A percentile compares a stretch with the other conserved stretches of the same genome.
phyloP scores from a whole-genome alignment of 768 basidiomycete species.

The Rhizopogon sp. region DNA sequence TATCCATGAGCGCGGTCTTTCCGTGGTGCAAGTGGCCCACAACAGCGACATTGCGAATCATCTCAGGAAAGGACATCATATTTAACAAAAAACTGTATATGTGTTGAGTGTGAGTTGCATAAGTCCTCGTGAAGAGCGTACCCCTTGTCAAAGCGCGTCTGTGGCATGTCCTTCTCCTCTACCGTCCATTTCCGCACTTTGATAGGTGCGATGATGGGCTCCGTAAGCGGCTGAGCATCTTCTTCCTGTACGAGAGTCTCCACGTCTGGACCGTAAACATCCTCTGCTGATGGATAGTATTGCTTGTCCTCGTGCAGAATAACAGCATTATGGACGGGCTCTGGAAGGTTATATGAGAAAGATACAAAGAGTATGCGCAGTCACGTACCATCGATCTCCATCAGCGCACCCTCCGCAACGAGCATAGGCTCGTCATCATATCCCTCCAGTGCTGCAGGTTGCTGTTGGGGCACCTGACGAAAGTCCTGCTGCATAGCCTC shows the following conservation, averaged over 20 bases:
- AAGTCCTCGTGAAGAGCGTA: conserved; percentile 31
- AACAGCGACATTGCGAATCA: conserved; percentile 93
- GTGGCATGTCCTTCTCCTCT: conserved; percentile 93
- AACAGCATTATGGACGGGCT: conserved; percentile 76
- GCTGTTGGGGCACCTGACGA: conserved; percentile 29
- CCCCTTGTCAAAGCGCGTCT: conserved; percentile 98
- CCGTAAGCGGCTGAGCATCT: conserved; percentile 90
- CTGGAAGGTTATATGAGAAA: conserved; percentile 32
- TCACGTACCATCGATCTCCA: conserved; percentile 78
- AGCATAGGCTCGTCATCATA: conserved; percentile 69
- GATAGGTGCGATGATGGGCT: conserved; percentile 93
- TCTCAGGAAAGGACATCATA: conserved; percentile 86
- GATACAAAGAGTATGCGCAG: background rate
- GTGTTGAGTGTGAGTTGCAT: conserved; percentile 4
- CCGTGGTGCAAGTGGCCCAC: conserved; percentile 98
- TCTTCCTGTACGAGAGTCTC: conserved; percentile 98
- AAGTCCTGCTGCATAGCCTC: conserved; percentile 50
- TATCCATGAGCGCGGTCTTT: conserved; percentile 95
- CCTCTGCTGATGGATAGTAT: conserved; percentile 90
- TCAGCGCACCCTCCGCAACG: conserved; percentile 56
- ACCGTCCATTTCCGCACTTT: conserved; percentile 94
- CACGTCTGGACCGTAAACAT: conserved; percentile 90
- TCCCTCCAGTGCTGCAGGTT: conserved; percentile 68
- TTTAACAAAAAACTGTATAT: conserved; percentile 78
- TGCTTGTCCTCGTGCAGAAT: conserved; percentile 96